phyloP scores from a whole-genome alignment of 176 grass and related monocot species.

The Calamus simplicifolius region DNA sequence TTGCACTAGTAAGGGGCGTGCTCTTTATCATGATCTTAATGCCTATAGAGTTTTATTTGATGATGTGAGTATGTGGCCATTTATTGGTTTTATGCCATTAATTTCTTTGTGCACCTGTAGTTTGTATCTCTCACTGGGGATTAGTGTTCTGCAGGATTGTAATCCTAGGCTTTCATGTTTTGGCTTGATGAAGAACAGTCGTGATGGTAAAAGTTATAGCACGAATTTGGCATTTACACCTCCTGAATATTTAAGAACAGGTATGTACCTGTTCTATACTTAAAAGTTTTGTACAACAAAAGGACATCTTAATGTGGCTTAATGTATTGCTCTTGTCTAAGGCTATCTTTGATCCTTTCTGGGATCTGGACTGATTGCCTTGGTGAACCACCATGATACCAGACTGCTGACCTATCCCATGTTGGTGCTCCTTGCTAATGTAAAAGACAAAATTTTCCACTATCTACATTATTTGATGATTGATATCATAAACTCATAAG shows the following conservation, averaged over 20 bases:
- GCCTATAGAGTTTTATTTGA: constrained; percentile 97
- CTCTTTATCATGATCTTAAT: constrained; percentile 98
- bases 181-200: constrained; percentile 89
- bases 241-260: constrained; percentile 91
- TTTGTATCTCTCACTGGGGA: constrained; percentile 13
- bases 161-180: constrained; percentile 76
- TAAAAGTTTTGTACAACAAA: too few relatives aligned
- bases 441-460: too few relatives aligned
- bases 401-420: too few relatives aligned
- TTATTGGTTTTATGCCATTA: constrained; percentile 16
- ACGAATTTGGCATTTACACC: constrained; percentile 88
- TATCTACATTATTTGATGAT: too few relatives aligned
- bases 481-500: too few relatives aligned
- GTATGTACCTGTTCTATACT: constrained; percentile 14
- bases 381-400: not conserved
- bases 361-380: not conserved
- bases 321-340: too few relatives aligned
- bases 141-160: constrained; percentile 42
- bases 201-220: constrained; percentile 86
- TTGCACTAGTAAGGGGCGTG: constrained; percentile 77
- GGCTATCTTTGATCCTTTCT: too few relatives aligned
- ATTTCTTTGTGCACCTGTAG: constrained; percentile 8
- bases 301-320: too few relatives aligned
- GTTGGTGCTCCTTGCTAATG: too few relatives aligned
- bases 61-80: constrained; percentile 47